Base-by-base conservation (phyloP, 805 yeast species). In the Hyphopichia homilentoma region DNA sequence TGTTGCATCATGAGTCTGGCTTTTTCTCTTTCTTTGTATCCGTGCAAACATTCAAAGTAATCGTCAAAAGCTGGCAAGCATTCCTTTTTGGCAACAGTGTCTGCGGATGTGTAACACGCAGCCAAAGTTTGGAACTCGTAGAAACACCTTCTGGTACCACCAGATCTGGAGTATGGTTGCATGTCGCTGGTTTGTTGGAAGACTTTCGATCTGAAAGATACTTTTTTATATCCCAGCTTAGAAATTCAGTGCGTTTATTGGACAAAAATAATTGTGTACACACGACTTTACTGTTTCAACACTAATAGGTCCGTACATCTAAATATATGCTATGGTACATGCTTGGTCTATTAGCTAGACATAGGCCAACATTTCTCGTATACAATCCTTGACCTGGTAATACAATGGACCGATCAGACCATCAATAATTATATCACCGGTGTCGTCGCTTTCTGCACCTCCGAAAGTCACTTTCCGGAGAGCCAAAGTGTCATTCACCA, bases 391-490 rank as follows among this genome's bases (percentile, higher is more conserved):
- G 6, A 88, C 88, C 36, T 78, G 72, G 57, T 88, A 88, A 58
- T 85, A 90, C 30, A 85, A 71, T 3, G 73, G 72, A 4, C 88
- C 79, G 2, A 84, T 75, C 6, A 73, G 70, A 2, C 98, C 97
- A 45, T 90, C 96, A 9, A 93, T 79, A 4, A 82, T 63, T n/a
- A 90, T 73, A 47, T 82, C 82, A 27, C 96, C 95, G 29, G 86
- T 87, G 26, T 74, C 81, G 16, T 66, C 72, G 17, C 60, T 56
- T 32, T 61, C 67, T 6, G 44, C 38, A 14, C 53, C 51, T 21
- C 65, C 56, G 37, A 59, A 54, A 1, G 67, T 51, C 3, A 84
- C 68, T 52, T 90, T 90, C 34, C 86, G 65, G 6, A 93, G 77
- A 1, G 85, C 81, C 12, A 93, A 74, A 32, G 65, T 65, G 35